A percentile compares a stretch with the other conserved stretches of the same genome.
These are phyloP conservation scores for Puccinia hordei DNA, from an alignment of 1,284 basidiomycete species.

Conservation along the genomic window DNA sequence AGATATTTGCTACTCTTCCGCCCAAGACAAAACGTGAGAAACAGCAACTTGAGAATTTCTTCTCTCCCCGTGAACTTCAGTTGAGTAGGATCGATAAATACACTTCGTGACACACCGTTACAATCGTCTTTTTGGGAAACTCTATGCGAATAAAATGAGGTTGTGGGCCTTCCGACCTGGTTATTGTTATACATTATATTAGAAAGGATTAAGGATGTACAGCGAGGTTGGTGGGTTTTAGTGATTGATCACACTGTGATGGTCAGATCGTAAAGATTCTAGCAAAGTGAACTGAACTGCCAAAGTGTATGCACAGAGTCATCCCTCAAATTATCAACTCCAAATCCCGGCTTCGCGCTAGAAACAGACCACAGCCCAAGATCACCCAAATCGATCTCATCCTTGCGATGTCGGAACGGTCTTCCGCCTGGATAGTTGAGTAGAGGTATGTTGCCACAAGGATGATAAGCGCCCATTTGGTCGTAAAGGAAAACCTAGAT, in stretches of 20 bases:
- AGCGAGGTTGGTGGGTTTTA: background rate
- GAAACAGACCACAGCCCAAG: constrained; percentile 95
- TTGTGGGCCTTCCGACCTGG: constrained; percentile 92
- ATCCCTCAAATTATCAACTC: constrained; percentile 86
- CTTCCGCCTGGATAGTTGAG: constrained; percentile 10
- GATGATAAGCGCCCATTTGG: background rate
- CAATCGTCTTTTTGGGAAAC: constrained; percentile 83
- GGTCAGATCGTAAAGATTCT: background rate
- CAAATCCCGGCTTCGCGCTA: constrained; percentile 93
- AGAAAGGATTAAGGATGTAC: background rate
- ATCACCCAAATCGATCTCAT: constrained; percentile 72
- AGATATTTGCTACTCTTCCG: constrained; percentile 74
- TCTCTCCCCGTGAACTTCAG: background rate
- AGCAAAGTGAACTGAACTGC: constrained; percentile 73
- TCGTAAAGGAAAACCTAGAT: background rate
- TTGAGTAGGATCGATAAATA: background rate
- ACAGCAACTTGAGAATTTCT: background rate
- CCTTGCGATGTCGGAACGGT: constrained; percentile 25
- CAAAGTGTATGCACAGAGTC: constrained; percentile 89
- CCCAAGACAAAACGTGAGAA: background rate
- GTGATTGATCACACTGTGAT: background rate
- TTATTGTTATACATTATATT: background rate
- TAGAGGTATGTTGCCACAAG: background rate
- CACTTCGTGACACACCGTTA: constrained; percentile 68
- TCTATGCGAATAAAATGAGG: constrained; percentile 94